Evolutionary conservation across 257 asterid species (phyloP).

Genomic region (Haberlea rhodopensis): DNA sequence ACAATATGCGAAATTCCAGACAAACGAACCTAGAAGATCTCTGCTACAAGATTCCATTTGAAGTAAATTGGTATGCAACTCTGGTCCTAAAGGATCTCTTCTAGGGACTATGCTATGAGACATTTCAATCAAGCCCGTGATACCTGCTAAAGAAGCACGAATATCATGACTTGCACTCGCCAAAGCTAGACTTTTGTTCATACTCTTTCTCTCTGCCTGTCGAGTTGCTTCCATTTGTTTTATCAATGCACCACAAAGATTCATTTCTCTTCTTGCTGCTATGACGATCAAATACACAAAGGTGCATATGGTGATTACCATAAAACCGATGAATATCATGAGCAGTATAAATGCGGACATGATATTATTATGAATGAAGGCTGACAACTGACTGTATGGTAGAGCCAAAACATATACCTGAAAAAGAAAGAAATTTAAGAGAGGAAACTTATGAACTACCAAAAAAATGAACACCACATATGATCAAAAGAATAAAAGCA

Average conservation of each 20-base stretch:
- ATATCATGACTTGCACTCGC: conserved; percentile 83
- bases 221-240: conserved; percentile 75
- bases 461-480: neutral
- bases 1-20: neutral
- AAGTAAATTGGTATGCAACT: conserved; percentile 36
- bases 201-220: conserved; percentile 66
- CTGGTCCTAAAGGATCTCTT: conserved; percentile 29
- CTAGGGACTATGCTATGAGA: conserved; percentile 31
- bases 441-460: neutral
- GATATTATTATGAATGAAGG: conserved; percentile 28
- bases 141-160: conserved; percentile 63
- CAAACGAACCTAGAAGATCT: conserved; percentile 52
- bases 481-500: conserved; percentile 4
- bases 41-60: conserved; percentile 45
- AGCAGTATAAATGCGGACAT: conserved; percentile 31
- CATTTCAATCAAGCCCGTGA: conserved; percentile 48
- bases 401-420: conserved; percentile 46
- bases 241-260: conserved; percentile 44
- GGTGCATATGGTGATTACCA: conserved; percentile 25
- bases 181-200: conserved; percentile 64
- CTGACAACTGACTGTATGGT: conserved; percentile 25
- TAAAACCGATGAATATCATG: conserved; percentile 27
- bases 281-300: conserved; percentile 29
- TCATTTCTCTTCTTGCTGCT: conserved; percentile 54
- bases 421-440: conserved; percentile 8